A percentile compares a stretch with the other conserved stretches of the same genome.
phyloP scores from a whole-genome alignment of 2,329 filamentous ascomycete genomes.

The Epichloe elymi region DNA sequence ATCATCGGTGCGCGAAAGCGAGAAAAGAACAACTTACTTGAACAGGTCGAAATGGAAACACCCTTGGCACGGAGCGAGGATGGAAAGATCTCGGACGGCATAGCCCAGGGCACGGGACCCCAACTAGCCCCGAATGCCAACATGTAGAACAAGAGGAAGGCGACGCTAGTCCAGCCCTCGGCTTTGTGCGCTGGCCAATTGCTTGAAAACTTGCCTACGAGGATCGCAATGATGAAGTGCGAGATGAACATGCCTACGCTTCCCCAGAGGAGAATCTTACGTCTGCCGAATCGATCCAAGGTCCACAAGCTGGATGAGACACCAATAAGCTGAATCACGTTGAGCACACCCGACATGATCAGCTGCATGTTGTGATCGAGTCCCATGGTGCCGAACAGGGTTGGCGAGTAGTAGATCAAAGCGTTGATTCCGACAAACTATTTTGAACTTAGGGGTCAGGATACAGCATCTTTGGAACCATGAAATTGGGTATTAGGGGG shows the following conservation, averaged over 20 bases:
- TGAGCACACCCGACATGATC: slow-evolving; percentile 19
- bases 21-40: slow-evolving; percentile 19
- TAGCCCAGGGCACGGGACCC: slow-evolving; percentile 36
- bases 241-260: slow-evolving; percentile 15
- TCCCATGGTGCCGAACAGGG: slow-evolving; percentile 43
- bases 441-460: not conserved
- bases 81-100: slow-evolving; percentile 47
- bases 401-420: slow-evolving; percentile 44
- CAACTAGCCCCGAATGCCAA: slow-evolving; percentile 45
- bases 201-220: slow-evolving; percentile 13
- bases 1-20: not conserved
- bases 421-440: slow-evolving; percentile 23
- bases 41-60: slow-evolving; percentile 43
- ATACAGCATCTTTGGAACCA: not conserved
- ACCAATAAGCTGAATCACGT: slow-evolving; percentile 18
- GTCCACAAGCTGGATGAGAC: slow-evolving; percentile 33
- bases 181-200: slow-evolving; percentile 14
- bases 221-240: slow-evolving; percentile 14
- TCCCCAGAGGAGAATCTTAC: slow-evolving; percentile 14
- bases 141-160: slow-evolving; percentile 38
- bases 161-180: slow-evolving; percentile 17
- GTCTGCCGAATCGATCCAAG: slow-evolving; percentile 17
- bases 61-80: slow-evolving; percentile 49
- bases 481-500: not conserved
- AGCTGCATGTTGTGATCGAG: slow-evolving; percentile 23